These are phyloP conservation scores for Colletotrichum musae DNA, from an alignment of 2,329 filamentous ascomycete genomes.

Conservation along the genomic window DNA sequence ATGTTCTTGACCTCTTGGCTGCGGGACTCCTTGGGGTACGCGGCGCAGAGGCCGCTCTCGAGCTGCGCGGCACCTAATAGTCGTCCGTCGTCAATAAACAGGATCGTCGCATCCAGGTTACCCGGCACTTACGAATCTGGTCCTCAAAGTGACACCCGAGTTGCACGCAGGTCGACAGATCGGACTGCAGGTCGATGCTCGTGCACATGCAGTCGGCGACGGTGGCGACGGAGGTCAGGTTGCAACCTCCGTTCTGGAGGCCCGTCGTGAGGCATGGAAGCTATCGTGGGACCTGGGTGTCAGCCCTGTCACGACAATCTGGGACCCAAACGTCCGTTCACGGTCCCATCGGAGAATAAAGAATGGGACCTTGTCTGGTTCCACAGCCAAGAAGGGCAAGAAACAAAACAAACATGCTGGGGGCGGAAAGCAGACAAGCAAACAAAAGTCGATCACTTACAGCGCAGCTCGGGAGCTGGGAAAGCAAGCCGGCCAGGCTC, in stretches of 20 bases:
- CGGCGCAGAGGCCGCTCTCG: constrained; percentile 39
- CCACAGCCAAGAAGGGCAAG: constrained; percentile 1
- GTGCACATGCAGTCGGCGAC: constrained; percentile 42
- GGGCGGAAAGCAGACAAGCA: not conserved
- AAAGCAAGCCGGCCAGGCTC: constrained; percentile 15
- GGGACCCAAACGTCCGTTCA: too few relatives aligned
- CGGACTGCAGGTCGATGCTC: constrained; percentile 35
- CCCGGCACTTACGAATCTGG: constrained; percentile 33
- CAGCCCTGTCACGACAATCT: constrained; percentile 17
- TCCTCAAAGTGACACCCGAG: constrained; percentile 41
- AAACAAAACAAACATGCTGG: not conserved
- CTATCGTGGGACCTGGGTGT: constrained; percentile 20
- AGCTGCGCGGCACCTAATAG: constrained; percentile 16
- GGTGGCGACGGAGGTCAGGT: constrained; percentile 27
- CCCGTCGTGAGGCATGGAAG: constrained; percentile 32
- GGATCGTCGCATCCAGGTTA: not conserved
- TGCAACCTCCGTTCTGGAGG: constrained; percentile 37
- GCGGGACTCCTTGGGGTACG: constrained; percentile 43
- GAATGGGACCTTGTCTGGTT: not conserved
- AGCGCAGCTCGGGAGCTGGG: constrained; percentile 24
- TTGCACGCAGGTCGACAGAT: constrained; percentile 42
- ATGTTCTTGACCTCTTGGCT: constrained; percentile 45
- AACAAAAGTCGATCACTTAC: constrained; percentile 22
- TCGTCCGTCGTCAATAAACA: not conserved
- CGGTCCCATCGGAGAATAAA: constrained; percentile 9